Base-by-base conservation (phyloP, 73 alveolate species). In the Breviolum minutum region DNA sequence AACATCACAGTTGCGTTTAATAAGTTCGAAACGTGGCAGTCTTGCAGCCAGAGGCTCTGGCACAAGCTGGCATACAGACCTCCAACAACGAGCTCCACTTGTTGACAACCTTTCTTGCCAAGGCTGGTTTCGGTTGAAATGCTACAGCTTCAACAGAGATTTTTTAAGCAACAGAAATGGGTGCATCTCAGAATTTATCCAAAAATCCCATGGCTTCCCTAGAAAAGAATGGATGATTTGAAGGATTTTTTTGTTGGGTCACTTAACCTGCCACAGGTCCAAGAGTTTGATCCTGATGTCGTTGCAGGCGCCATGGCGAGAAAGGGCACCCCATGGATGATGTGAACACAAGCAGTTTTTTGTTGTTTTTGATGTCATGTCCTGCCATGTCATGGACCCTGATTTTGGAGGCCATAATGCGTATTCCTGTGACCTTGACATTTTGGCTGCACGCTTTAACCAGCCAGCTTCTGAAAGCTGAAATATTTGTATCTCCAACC, bases 221-320 rank as follows among this genome's bases (percentile, higher is more conserved):
- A 77, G 90, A 17, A 48, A 48, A 54, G 48, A 24, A 19, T n/a
- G 26, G 12, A 13, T 27, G 5, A 9, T 11, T 11, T 30, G 63
- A 19, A 40, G 89, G 32, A 9, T 80, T 32, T 54, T 68, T 48
- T 40, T 14, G 9, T 24, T 40, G n/a, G 63, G 40, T 81, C 40
- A 24, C 29, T 19, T 30, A 70, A 73, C n/a, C n/a, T n/a, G 82
- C 40, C 40, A 16, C n/a, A 93, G 98, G 98, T 93, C 68, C 98
- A 93, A 70, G 93, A 93, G 63, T 93, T 93, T 63, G 98, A 93
- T 63, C 98, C 98, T 7, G 98, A 93, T 27, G 98, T 93, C 24
- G 70, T 93, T 32, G 98, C 98, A 77, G 98, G 97, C 87, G 87
- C 63, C 24, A 7, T 12, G 19, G 81, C 29, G 8, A 7, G 81